Percentiles rank a stretch among this genome's conserved stretches.
Conservation (phyloP, 441 rosid species). For the Syzygium syzygioides region DNA sequence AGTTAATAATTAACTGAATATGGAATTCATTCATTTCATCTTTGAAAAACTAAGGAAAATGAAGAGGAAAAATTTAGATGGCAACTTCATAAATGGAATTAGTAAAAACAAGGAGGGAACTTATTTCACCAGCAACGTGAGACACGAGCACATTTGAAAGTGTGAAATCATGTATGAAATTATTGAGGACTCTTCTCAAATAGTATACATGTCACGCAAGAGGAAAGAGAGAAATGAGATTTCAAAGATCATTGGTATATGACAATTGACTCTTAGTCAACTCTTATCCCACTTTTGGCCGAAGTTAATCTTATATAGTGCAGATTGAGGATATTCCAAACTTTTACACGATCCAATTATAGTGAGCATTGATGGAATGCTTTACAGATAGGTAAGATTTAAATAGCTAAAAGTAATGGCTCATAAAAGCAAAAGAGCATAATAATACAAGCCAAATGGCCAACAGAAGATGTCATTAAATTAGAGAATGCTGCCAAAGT, state of each 20-base stretch:
- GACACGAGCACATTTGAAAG: not conserved
- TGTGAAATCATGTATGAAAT: not conserved
- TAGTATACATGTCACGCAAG: not conserved
- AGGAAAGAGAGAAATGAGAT: not conserved
- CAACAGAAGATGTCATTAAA: not conserved
- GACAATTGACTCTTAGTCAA: not conserved
- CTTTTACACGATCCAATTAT: not conserved
- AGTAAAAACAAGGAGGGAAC: not conserved
- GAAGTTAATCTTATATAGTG: not conserved
- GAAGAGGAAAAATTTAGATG: too few species aligned
- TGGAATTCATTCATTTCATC: too few species aligned
- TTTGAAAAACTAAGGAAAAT: too few species aligned
- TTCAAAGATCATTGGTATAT: not conserved
- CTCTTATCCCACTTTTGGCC: not conserved
- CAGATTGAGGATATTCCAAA: not conserved
- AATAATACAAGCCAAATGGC: not conserved
- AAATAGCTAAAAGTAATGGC: not conserved
- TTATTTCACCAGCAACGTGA: too few species aligned
- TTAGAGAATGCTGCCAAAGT: not conserved
- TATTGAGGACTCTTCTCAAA: not conserved
- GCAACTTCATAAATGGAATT: not conserved
- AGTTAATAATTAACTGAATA: too few species aligned
- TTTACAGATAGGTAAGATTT: not conserved
- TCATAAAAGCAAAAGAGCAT: too few species aligned
- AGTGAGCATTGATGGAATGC: not conserved